A percentile compares a stretch with the other conserved stretches of the same genome.
phyloP scores from a whole-genome alignment of 805 yeast genomes.

The Phaffomyces opuntiae region DNA sequence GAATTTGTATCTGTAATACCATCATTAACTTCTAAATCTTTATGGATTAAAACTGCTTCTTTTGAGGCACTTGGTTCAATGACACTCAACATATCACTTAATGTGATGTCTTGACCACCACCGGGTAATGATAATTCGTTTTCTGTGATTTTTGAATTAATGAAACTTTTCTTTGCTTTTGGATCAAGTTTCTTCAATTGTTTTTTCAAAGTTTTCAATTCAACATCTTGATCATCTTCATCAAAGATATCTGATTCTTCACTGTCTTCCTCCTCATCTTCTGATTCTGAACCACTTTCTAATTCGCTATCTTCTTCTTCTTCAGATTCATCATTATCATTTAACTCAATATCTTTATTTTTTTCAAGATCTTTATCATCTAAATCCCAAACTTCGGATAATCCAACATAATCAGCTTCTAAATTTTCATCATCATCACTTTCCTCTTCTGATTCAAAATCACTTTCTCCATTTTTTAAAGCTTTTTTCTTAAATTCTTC shows the following conservation, averaged over 20 bases:
- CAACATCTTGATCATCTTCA: slow-evolving; percentile 38
- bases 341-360: slow-evolving; percentile 17
- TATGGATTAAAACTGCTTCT: slow-evolving; percentile 41
- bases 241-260: slow-evolving; percentile 33
- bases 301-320: slow-evolving; percentile 20
- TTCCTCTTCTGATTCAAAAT: slow-evolving; percentile 29
- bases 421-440: slow-evolving; percentile 61
- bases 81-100: slow-evolving; percentile 71
- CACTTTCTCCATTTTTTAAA: slow-evolving; percentile 20
- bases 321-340: slow-evolving; percentile 20
- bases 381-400: slow-evolving; percentile 87
- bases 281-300: slow-evolving; percentile 34
- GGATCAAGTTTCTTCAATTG: slow-evolving; percentile 25
- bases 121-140: slow-evolving; percentile 66
- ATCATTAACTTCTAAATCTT: slow-evolving; percentile 18
- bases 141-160: slow-evolving; percentile 51
- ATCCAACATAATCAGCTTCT: slow-evolving; percentile 63
- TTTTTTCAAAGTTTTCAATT: slow-evolving; percentile 43
- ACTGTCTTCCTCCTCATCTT: slow-evolving; percentile 38
- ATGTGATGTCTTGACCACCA: slow-evolving; percentile 48
- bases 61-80: slow-evolving; percentile 43
- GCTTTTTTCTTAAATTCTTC: slow-evolving; percentile 21
- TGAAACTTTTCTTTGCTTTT: slow-evolving; percentile 41
- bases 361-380: slow-evolving; percentile 46
- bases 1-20: slow-evolving; percentile 16